Evolutionary conservation across 2,329 filamentous ascomycete genomes (phyloP), one percentile per base, ranked within the genome.

Genomic region (Hypoxylon sp.): DNA sequence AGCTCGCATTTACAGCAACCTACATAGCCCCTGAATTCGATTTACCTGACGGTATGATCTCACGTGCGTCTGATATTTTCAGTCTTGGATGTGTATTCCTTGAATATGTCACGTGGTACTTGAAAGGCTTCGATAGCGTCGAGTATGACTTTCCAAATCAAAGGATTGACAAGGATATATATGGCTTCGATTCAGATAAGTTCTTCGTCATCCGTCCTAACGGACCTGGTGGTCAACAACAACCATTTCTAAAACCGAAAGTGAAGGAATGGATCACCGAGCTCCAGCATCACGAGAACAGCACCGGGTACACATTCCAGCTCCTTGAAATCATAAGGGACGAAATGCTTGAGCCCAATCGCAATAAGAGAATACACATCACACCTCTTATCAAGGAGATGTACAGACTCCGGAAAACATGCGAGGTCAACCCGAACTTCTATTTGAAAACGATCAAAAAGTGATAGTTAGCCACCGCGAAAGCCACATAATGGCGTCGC

Each of bases 21-120:
- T 83, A 83, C 26, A 76, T 75, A n/a, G 79, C 81, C 0, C 82
- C 82, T 5, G 82, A 83, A 22, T 76, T 77, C 29, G 75, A 77
- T 4, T 17, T 80, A 0, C 17, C 55, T 0, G 50, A 53, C 4
- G 71, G 69, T 1, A 56, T 51, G 4, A 76, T 81, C 1, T 81
- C 77, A 17, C 76, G 80, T 4, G 68, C 65, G 0, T 80, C 79
- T 22, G 81, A 83, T 48, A 77, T 80, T 0, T 81, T 78, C 73
- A 78, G 75, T 29, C 70, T 81, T 3, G 80, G 79, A 0, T 82
- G 80, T 46, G 65, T 81, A 0, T 79, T 75, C 26, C 66, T 82
- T 1, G 80, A 82, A 56, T 77, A 79, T 4, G 65, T 77, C n/a
- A 81, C 78, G 0, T 82, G 79, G 78, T 67, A 78, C 6, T 1